Conservation (phyloP, 805 yeast species). For the Yamadazyma ubonensis region DNA sequence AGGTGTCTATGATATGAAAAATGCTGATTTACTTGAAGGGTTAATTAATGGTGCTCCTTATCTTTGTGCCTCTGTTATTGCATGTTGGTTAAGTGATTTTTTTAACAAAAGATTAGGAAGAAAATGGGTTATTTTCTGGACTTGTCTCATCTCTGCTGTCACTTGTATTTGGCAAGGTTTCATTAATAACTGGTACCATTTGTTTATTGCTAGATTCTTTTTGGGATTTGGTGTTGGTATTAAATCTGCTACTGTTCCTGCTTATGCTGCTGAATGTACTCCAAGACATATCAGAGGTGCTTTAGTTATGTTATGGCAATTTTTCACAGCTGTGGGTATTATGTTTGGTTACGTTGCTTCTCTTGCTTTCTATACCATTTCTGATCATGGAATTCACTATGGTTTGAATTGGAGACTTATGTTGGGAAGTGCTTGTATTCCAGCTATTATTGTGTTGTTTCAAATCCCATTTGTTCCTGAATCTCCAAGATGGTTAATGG, state of each 20-base stretch:
- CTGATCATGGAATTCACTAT: constrained; percentile 42
- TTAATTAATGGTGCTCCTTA: constrained; percentile 66
- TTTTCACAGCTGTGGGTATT: constrained; percentile 73
- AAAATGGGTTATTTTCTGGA: constrained; percentile 58
- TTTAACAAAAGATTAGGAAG: constrained; percentile 56
- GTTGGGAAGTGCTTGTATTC: constrained; percentile 62
- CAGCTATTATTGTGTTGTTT: constrained; percentile 51
- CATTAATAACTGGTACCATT: constrained; percentile 57
- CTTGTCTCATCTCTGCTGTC: constrained; percentile 55
- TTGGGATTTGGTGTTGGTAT: constrained; percentile 68
- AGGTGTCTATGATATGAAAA: constrained; percentile 42
- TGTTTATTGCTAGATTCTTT: constrained; percentile 57
- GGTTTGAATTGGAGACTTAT: constrained; percentile 60
- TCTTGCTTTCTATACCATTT: constrained; percentile 58
- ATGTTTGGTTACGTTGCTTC: constrained; percentile 63
- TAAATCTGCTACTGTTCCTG: constrained; percentile 67
- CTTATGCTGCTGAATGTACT: constrained; percentile 61
- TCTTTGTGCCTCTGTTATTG: constrained; percentile 53
- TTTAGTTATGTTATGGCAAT: constrained; percentile 70
- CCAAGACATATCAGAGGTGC: constrained; percentile 63
- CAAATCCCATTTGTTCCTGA: constrained; percentile 61
- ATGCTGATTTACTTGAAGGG: constrained; percentile 59
- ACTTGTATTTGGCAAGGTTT: constrained; percentile 72
- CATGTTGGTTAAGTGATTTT: constrained; percentile 61
- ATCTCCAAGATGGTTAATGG: constrained; percentile 69